Base-by-base conservation (phyloP, 2,329 filamentous ascomycete genomes). In the Trichoderma sp. region DNA sequence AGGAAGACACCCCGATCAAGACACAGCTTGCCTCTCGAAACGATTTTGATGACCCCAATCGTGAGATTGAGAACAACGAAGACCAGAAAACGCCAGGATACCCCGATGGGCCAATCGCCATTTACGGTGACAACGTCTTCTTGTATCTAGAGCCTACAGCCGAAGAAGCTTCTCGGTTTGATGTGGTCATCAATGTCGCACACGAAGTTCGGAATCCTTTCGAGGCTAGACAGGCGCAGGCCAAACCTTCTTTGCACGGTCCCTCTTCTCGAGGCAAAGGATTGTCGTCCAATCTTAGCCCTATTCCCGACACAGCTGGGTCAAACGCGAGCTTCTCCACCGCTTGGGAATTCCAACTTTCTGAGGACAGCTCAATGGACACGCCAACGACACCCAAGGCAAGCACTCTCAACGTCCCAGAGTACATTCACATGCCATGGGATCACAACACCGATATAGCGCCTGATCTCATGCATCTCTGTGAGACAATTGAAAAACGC, bases 381-480 rank as follows among this genome's bases (percentile, higher is more conserved):
- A 86, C 85, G 1, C 87, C 88, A 5, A 88, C 87, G 0, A 80
- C 78, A 0, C 87, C 88, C 3, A 89, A 86, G 76, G 84, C 87
- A 14, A 80, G 79, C 52, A 70, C 78, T 5, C 77, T 81, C 56
- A 85, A 83, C 62, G 81, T 87, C 57, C 92, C 92, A 0, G 92
- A 96, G 77, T 96, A 96, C 75, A 92, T 96, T 19, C 92, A 96
- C 77, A 90, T 96, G 75, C 91, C 89, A 1, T 96, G 92, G 92
- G 92, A 96, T 71, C 92, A 96, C 81, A 94, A 95, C 79, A 95
- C 92, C 0, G 91, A 96, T 70, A 95, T 96, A 73, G 89, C 92
- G 1, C 87, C 88, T 5, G 92, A 96, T 77, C 81, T 96, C 24
- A 89, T 92, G 83, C 84, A 83, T 58, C 83, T 96, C 16, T 94